phyloP scores from a whole-genome alignment of 768 basidiomycete species.

The Suillus paluster region DNA sequence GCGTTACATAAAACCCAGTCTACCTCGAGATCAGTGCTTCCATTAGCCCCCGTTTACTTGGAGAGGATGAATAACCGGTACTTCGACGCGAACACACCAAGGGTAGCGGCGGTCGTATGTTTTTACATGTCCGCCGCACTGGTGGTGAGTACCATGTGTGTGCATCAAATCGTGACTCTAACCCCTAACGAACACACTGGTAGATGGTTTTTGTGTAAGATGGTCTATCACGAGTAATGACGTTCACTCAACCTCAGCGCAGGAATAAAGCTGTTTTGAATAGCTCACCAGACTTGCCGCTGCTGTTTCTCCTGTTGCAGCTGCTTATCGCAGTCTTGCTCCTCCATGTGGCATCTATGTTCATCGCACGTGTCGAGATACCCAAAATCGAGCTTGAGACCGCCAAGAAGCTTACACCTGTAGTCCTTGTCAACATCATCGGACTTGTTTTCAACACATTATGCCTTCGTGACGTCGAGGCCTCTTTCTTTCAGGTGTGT shows the following conservation, averaged over 20 bases:
- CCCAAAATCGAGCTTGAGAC: slow-evolving; percentile 55
- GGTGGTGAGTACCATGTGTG: slow-evolving; percentile 54
- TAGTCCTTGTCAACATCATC: slow-evolving; percentile 70
- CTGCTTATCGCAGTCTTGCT: slow-evolving; percentile 70
- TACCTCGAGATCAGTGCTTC: too few relatives aligned
- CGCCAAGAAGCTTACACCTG: slow-evolving; percentile 63
- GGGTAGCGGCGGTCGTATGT: slow-evolving; percentile 71
- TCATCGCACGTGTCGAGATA: slow-evolving; percentile 57
- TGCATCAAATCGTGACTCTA: slow-evolving; percentile 9
- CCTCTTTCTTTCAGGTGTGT: slow-evolving; percentile 77
- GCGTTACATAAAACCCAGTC: too few relatives aligned
- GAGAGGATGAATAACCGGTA: slow-evolving; percentile 21
- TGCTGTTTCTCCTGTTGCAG: slow-evolving; percentile 70
- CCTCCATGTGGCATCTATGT: slow-evolving; percentile 55
- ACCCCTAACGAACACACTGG: slow-evolving; percentile 6
- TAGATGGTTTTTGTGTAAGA: slow-evolving; percentile 57
- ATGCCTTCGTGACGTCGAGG: slow-evolving; percentile 78
- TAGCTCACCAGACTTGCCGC: slow-evolving; percentile 64
- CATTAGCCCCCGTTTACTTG: slow-evolving; percentile 5
- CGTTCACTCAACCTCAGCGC: slow-evolving; percentile 8
- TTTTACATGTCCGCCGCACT: slow-evolving; percentile 83
- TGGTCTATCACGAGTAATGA: not conserved
- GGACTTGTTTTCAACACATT: slow-evolving; percentile 82
- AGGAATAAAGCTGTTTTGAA: slow-evolving; percentile 82
- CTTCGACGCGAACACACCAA: slow-evolving; percentile 40